phyloP scores from a whole-genome alignment of 306 rosid genomes.

The Comarum palustre region DNA sequence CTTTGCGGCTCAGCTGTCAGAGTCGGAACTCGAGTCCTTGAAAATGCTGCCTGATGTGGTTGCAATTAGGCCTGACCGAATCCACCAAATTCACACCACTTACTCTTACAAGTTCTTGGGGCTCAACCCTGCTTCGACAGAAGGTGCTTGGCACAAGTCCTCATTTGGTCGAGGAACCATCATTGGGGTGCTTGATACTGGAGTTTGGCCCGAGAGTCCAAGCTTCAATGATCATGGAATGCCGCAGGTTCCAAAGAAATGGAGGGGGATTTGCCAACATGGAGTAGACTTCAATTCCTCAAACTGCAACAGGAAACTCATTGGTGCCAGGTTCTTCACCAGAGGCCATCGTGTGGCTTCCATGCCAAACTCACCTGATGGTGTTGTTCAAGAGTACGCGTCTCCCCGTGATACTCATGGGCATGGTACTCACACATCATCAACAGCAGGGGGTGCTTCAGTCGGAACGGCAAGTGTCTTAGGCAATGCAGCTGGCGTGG shows the following conservation, averaged over 20 bases:
- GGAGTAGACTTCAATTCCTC: slow-evolving; percentile 69
- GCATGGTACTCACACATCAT: slow-evolving; percentile 87
- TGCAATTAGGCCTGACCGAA: slow-evolving; percentile 57
- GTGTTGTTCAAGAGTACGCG: slow-evolving; percentile 45
- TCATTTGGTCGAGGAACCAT: slow-evolving; percentile 67
- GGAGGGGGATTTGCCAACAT: slow-evolving; percentile 80
- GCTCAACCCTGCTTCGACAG: slow-evolving; percentile 38
- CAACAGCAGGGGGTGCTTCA: slow-evolving; percentile 72
- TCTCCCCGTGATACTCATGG: slow-evolving; percentile 87
- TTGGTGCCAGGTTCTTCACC: slow-evolving; percentile 86
- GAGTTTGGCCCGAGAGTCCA: slow-evolving; percentile 94
- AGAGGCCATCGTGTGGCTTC: slow-evolving; percentile 69
- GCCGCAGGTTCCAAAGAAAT: slow-evolving; percentile 72
- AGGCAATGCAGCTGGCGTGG: slow-evolving; percentile 79
- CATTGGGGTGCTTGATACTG: slow-evolving; percentile 85
- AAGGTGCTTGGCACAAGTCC: slow-evolving; percentile 61
- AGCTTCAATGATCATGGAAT: slow-evolving; percentile 68
- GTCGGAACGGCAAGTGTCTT: slow-evolving; percentile 57
- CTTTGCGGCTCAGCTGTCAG: slow-evolving; percentile 71
- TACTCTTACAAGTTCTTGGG: slow-evolving; percentile 88
- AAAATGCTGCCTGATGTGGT: slow-evolving; percentile 61
- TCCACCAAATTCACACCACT: slow-evolving; percentile 62
- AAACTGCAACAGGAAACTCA: slow-evolving; percentile 70
- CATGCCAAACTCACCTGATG: slow-evolving; percentile 27
- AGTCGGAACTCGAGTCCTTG: slow-evolving; percentile 56